Percentiles rank a stretch among this genome's conserved stretches.
These are phyloP conservation scores for Wickerhamiella allomyrinae DNA, from an alignment of 805 yeast genomes.

Conservation along the genomic window DNA sequence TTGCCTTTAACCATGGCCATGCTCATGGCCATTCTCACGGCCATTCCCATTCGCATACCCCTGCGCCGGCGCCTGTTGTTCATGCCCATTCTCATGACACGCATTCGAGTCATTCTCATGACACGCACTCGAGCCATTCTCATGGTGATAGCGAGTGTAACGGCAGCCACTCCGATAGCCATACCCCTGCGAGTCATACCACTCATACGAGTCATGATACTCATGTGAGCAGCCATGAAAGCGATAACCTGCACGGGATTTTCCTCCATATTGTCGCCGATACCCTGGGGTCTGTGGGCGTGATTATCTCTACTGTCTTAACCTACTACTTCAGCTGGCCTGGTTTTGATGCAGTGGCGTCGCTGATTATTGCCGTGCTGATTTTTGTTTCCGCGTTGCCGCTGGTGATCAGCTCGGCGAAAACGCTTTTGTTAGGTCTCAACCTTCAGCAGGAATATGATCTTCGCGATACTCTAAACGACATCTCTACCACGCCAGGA, in stretches of 20 bases:
- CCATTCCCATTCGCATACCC: conserved; percentile 14
- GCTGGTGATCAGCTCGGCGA: conserved; percentile 64
- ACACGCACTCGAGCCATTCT: not conserved
- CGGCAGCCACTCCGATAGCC: conserved; percentile 10
- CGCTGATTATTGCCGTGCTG: conserved; percentile 68
- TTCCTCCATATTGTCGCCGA: conserved; percentile 90
- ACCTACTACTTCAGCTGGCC: conserved; percentile 58
- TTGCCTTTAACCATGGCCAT: conserved; percentile 70
- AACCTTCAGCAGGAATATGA: conserved; percentile 43
- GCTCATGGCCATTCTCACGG: conserved; percentile 22
- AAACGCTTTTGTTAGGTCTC: conserved; percentile 52
- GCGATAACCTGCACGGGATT: conserved; percentile 82
- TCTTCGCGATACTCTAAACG: conserved; percentile 51
- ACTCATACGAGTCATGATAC: not conserved
- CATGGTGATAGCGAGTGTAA: not conserved
- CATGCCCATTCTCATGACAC: conserved; percentile 3
- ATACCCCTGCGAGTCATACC: conserved; percentile 8
- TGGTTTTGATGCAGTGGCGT: conserved; percentile 86
- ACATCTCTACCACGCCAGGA: conserved; percentile 58
- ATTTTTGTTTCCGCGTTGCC: conserved; percentile 78
- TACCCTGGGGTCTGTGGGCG: conserved; percentile 93
- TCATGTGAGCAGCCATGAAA: conserved; percentile 16
- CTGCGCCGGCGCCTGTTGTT: conserved; percentile 4
- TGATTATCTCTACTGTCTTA: conserved; percentile 74
- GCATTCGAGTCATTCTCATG: not conserved